Percentiles rank a stretch among this genome's conserved stretches.
Evolutionary conservation across 164 flowering plant species (phyloP).

Genomic region (Macadamia integrifolia): DNA sequence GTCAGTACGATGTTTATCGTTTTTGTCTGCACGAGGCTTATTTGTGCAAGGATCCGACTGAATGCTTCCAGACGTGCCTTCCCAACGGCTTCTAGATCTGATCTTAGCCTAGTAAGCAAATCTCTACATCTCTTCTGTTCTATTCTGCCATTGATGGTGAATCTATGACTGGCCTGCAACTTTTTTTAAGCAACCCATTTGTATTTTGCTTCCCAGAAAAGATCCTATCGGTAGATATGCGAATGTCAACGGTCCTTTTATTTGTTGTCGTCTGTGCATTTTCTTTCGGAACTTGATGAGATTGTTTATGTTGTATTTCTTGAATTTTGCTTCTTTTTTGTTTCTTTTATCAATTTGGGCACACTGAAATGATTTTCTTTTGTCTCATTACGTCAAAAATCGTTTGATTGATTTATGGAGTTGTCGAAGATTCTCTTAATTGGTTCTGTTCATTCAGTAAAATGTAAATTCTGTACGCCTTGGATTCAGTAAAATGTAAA

Average conservation of each 20-base stretch:
- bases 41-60: conserved; percentile 80
- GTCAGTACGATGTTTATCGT: conserved; percentile 91
- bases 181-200: not conserved
- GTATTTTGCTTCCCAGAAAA: not conserved
- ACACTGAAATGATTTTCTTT: not conserved
- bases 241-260: not conserved
- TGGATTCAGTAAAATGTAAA: too few relatives aligned
- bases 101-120: conserved; percentile 26
- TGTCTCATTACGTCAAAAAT: not conserved
- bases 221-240: not conserved
- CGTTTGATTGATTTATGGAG: not conserved
- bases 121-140: not conserved
- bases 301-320: too few relatives aligned
- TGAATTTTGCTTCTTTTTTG: too few relatives aligned
- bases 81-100: conserved; percentile 40
- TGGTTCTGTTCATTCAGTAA: not conserved
- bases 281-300: too few relatives aligned
- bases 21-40: conserved; percentile 81
- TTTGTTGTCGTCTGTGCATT: not conserved
- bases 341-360: not conserved
- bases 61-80: conserved; percentile 62
- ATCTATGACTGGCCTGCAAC: too few relatives aligned
- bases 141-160: too few relatives aligned
- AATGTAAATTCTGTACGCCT: not conserved
- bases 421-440: not conserved